Percentiles rank a stretch among this genome's conserved stretches.
Conservation (phyloP, 768 basidiomycete genomes). For the Boletellus ananiceps region DNA sequence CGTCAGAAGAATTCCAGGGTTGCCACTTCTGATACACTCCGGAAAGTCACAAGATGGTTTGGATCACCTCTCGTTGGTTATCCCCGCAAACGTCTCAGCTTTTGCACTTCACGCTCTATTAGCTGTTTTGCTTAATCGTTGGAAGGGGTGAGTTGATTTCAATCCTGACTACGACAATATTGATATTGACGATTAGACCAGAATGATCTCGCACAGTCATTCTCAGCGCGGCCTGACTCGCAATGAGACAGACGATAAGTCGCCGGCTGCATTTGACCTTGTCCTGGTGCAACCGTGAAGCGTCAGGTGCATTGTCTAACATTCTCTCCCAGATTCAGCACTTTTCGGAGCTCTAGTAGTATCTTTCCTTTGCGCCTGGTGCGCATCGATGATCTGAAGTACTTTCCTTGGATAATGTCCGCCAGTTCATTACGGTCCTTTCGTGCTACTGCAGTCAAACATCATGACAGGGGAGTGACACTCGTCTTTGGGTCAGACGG, state of each 20-base stretch:
- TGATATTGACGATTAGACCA: background rate
- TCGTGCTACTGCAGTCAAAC: conserved; percentile 10
- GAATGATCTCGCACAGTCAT: conserved; percentile 6
- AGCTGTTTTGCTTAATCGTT: background rate
- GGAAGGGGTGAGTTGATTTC: background rate
- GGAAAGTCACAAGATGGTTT: too few relatives aligned
- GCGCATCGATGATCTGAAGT: conserved; percentile 24
- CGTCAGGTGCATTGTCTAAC: conserved; percentile 3
- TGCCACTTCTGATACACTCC: too few relatives aligned
- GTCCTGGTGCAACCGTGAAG: background rate
- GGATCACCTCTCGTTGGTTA: too few relatives aligned
- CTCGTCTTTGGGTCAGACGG: conserved; percentile 26
- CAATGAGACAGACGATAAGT: background rate
- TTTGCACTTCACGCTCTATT: background rate
- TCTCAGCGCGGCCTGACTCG: conserved; percentile 10
- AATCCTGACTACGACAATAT: conserved; percentile 1
- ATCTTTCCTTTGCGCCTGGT: conserved; percentile 24
- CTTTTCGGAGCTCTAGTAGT: conserved; percentile 17
- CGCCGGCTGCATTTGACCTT: background rate
- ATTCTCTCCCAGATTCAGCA: background rate
- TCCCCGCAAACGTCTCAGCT: too few relatives aligned
- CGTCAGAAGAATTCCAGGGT: too few relatives aligned
- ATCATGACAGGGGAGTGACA: conserved; percentile 19
- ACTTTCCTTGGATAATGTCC: conserved; percentile 17
- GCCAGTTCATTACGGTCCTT: conserved; percentile 6